Evolutionary conservation across 495 filamentous ascomycete species (phyloP).

Genomic region (Bacidia gigantensis): DNA sequence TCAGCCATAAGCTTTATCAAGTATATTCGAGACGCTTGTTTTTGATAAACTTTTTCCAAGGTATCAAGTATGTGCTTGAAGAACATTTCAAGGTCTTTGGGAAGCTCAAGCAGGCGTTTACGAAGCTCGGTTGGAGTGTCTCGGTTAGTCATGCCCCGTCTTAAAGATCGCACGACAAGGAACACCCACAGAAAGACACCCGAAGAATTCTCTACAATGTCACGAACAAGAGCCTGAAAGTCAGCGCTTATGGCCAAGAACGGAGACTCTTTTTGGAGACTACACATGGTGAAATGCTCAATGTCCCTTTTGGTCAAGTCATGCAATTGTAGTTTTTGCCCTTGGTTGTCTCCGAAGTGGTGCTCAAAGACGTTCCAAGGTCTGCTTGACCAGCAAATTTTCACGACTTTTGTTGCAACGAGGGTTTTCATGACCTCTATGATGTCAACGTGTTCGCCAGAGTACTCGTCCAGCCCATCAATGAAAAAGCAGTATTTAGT

Average conservation of each 20-base stretch:
- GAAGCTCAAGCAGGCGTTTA: constrained; percentile 17
- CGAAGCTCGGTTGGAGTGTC: constrained; percentile 18
- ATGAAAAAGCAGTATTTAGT: constrained; percentile 36
- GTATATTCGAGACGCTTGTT: not conserved
- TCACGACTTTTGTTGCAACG: constrained; percentile 21
- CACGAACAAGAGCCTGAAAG: not conserved
- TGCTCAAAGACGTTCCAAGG: constrained; percentile 35
- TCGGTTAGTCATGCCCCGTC: constrained; percentile 21
- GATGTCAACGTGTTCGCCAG: constrained; percentile 13
- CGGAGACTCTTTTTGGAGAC: too few species aligned
- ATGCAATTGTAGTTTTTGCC: constrained; percentile 6
- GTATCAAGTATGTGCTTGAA: constrained; percentile 19
- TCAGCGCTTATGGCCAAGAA: not conserved
- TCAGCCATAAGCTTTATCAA: constrained; percentile 5
- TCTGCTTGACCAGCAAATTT: constrained; percentile 37
- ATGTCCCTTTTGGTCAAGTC: constrained; percentile 11
- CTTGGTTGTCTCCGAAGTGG: constrained; percentile 14
- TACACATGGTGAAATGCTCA: constrained; percentile 1
- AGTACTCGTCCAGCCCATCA: constrained; percentile 37
- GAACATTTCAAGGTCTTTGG: constrained; percentile 14
- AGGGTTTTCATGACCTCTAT: constrained; percentile 16
- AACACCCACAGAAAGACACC: constrained; percentile 32
- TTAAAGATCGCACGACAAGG: constrained; percentile 22
- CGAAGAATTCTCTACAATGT: constrained; percentile 6
- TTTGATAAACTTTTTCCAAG: constrained; percentile 14